These are phyloP conservation scores for Apiospora aurea DNA, from an alignment of 2,329 filamentous ascomycete genomes.

Conservation along the genomic window DNA sequence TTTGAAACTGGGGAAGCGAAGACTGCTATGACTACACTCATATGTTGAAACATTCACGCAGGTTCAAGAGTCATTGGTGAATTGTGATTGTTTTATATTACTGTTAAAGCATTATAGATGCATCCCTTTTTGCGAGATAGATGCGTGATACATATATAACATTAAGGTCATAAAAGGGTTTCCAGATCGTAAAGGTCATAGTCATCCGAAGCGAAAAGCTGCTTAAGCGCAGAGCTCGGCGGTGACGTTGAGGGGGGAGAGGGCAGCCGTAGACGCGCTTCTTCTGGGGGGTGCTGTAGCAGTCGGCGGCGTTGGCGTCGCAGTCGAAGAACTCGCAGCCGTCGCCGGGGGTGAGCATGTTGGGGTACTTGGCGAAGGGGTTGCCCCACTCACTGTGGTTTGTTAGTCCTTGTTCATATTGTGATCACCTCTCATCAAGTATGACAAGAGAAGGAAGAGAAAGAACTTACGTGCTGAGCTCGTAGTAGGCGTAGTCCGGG, in stretches of 20 bases:
- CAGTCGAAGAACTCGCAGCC: slow-evolving; percentile 51
- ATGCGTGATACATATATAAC: slow-evolving; percentile 1
- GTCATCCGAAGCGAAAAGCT: not conserved
- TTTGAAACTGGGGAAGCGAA: too few species aligned
- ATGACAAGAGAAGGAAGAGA: slow-evolving; percentile 21
- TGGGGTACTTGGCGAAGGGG: slow-evolving; percentile 47
- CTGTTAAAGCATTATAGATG: not conserved
- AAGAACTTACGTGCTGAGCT: slow-evolving; percentile 47
- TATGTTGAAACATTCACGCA: not conserved
- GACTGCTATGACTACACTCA: too few species aligned
- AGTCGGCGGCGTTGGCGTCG: slow-evolving; percentile 42
- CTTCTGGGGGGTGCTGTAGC: slow-evolving; percentile 48
- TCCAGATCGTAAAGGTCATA: not conserved
- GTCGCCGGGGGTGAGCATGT: slow-evolving; percentile 45
- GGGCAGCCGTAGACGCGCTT: slow-evolving; percentile 52
- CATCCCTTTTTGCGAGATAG: not conserved
- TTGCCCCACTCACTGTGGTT: slow-evolving; percentile 45
- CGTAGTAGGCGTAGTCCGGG: slow-evolving; percentile 50
- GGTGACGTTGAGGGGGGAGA: slow-evolving; percentile 47
- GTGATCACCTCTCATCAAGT: too few species aligned
- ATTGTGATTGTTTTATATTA: not conserved
- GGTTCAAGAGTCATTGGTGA: too few species aligned
- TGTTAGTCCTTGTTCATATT: slow-evolving; percentile 17
- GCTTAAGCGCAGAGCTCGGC: slow-evolving; percentile 39
- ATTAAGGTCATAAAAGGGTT: slow-evolving; percentile 5